These are phyloP conservation scores for Penicillium italicum DNA, from an alignment of 2,329 filamentous ascomycete genomes.

Conservation along the genomic window DNA sequence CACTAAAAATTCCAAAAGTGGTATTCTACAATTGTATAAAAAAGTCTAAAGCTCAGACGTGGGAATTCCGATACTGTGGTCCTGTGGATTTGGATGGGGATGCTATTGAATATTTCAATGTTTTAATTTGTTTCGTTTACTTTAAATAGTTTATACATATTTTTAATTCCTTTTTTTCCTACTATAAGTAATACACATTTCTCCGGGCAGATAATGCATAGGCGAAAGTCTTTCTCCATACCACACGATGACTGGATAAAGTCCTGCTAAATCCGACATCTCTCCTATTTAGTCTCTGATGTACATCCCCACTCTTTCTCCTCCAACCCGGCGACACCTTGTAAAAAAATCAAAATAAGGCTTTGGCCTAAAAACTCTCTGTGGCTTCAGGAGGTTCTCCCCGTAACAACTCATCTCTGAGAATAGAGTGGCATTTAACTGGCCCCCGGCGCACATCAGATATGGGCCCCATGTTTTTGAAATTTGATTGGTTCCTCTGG, in stretches of 20 bases:
- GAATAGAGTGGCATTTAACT: background rate
- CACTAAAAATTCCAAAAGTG: background rate
- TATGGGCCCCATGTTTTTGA: background rate
- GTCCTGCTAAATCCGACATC: background rate
- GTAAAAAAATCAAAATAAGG: background rate
- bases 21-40: background rate
- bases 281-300: background rate
- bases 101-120: background rate
- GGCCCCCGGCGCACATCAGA: background rate
- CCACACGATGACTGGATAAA: background rate
- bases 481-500: background rate
- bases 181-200: background rate
- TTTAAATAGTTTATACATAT: background rate
- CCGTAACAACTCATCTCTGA: background rate
- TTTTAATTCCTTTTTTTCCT: background rate
- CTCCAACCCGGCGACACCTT: background rate
- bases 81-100: background rate
- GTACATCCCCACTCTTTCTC: background rate
- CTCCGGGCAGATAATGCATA: background rate
- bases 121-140: background rate
- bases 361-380: background rate
- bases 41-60: conserved; percentile 1
- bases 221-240: background rate
- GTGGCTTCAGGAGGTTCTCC: background rate
- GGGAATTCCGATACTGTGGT: conserved; percentile 4